Base-by-base conservation (phyloP, 495 filamentous ascomycete genomes). In the Aspergillus asperescens region DNA sequence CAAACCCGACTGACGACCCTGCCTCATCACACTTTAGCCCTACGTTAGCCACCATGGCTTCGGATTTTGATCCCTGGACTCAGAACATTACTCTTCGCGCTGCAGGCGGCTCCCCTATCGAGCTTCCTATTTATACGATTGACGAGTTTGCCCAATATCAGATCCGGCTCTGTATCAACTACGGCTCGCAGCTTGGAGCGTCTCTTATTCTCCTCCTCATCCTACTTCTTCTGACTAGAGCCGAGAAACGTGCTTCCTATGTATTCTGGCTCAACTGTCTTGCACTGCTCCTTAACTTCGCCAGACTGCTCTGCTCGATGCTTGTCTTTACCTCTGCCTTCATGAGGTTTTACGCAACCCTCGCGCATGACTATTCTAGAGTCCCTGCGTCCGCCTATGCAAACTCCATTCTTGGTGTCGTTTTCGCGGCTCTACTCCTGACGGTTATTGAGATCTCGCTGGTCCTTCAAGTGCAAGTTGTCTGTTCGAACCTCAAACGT, bases 131-230 rank as follows among this genome's bases (percentile, higher is more conserved):
- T 20, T 40, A 54, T 9, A 65, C 71, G 4, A 45, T 91, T 22
- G 68, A 82, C 53, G 38, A 49, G 7, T 70, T 78, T 48, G 64
- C 77, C 56, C 55, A 59, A 49, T 79, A 81, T 63, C 73, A 74
- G 56, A 60, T 81, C 40, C 71, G 75, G 15, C 66, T 77, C 37
- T 73, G 75, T 65, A 83, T 90, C 80, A 86, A 83, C 65, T 90
- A 83, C 60, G 83, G 79, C 38, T 63, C 73, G 24, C 87, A 94
- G 63, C 74, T 90, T 46, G 90, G 90, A 25, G 85, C 87, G n/a
- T 81, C 79, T 24, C 54, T 85, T 53, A 61, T 86, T 19, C 81
- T 91, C 50, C 69, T 90, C 18, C 55, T 87, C 34, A 72, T 88
- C 18, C 68, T 92, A 0, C 65, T 84, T 13, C 69, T 88, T 13